Conservation (phyloP, 371 early-diverging fungal species). For the Mortierella sp. region DNA sequence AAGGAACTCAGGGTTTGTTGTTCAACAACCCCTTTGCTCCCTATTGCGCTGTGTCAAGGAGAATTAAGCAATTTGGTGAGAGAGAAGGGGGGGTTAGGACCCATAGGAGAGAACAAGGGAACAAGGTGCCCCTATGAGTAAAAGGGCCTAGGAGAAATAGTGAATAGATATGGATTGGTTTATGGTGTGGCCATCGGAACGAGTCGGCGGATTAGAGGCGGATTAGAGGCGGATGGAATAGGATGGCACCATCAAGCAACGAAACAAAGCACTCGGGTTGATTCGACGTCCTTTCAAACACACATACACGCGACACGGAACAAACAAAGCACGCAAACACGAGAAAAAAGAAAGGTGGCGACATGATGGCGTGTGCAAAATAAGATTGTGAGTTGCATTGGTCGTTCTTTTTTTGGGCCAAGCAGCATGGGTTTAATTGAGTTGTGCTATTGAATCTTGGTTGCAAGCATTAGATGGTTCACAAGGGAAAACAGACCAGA, state of each 20-base stretch:
- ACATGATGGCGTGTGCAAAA: slow-evolving; percentile 9
- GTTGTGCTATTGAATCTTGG: not conserved
- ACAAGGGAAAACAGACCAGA: not conserved
- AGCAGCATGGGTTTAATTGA: not conserved
- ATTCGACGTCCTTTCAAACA: not conserved
- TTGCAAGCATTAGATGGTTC: not conserved
- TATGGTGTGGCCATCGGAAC: not conserved
- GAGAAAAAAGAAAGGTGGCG: slow-evolving; percentile 1
- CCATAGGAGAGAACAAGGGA: not conserved
- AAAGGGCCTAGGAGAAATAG: not conserved
- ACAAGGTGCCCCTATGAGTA: not conserved
- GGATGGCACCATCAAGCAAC: not conserved
- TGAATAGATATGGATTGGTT: not conserved
- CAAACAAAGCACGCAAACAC: slow-evolving; percentile 4
- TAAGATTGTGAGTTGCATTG: not conserved
- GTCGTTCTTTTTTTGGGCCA: not conserved
- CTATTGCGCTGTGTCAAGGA: not conserved
- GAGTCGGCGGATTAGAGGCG: not conserved
- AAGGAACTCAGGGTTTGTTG: not conserved
- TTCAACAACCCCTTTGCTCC: not conserved
- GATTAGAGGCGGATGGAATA: not conserved
- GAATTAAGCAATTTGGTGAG: not conserved
- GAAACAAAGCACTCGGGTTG: not conserved
- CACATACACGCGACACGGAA: not conserved
- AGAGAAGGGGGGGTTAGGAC: not conserved